phyloP scores from a whole-genome alignment of 2,329 filamentous ascomycete species.

The Aspergillus terreus region DNA sequence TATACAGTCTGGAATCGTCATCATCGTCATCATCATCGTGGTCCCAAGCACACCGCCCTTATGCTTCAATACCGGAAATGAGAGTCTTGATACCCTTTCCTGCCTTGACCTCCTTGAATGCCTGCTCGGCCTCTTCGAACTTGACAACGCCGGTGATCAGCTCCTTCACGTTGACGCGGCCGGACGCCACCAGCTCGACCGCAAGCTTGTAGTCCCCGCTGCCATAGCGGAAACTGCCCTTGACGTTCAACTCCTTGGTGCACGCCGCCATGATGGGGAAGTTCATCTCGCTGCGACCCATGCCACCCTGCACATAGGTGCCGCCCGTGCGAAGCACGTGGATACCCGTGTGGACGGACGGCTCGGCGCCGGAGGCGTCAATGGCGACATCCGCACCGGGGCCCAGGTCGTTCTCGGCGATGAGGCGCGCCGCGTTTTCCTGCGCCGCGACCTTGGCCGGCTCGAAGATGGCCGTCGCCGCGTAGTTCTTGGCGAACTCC shows the following conservation, averaged over 20 bases:
- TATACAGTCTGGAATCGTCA: neutral
- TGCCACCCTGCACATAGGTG: slow-evolving; percentile 79
- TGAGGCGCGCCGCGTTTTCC: slow-evolving; percentile 70
- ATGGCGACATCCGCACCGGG: slow-evolving; percentile 72
- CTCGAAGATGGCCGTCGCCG: slow-evolving; percentile 53
- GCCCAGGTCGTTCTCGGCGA: slow-evolving; percentile 60
- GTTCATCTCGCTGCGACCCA: slow-evolving; percentile 81
- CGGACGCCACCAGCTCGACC: slow-evolving; percentile 68
- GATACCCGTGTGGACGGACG: slow-evolving; percentile 70
- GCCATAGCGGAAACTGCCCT: slow-evolving; percentile 86
- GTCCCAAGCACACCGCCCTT: neutral
- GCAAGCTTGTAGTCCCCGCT: slow-evolving; percentile 83
- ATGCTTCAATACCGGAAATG: slow-evolving; percentile 37
- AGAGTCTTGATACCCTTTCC: slow-evolving; percentile 60
- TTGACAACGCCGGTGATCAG: slow-evolving; percentile 73
- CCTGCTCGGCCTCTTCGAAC: slow-evolving; percentile 78
- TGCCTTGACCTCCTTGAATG: slow-evolving; percentile 80
- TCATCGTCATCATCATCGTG: neutral
- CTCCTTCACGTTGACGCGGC: slow-evolving; percentile 70
- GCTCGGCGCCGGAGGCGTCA: slow-evolving; percentile 75
- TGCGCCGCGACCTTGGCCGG: slow-evolving; percentile 60
- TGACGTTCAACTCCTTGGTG: slow-evolving; percentile 80
- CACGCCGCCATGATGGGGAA: slow-evolving; percentile 92
- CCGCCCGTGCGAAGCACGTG: slow-evolving; percentile 69
- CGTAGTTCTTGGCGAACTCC: slow-evolving; percentile 71